phyloP scores from a whole-genome alignment of 306 rosid species.

The Macrotyloma uniflorum region DNA sequence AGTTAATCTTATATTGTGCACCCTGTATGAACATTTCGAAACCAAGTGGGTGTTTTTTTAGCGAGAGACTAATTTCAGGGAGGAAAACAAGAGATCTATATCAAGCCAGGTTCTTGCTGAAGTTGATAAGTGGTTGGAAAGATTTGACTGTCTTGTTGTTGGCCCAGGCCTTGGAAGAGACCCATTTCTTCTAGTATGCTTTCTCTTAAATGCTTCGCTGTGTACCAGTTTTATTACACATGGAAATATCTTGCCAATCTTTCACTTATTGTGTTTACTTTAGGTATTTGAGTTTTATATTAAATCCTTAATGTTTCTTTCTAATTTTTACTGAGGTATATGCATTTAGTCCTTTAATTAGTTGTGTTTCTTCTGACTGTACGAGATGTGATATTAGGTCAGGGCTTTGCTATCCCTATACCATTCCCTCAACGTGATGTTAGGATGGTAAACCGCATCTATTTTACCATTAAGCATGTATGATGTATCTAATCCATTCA shows the following conservation, averaged over 20 bases:
- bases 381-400: neutral
- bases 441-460: neutral
- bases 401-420: neutral
- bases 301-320: neutral
- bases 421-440: neutral
- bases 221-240: neutral
- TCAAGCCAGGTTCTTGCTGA: slow-evolving; percentile 66
- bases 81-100: slow-evolving; percentile 53
- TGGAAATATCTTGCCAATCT: neutral
- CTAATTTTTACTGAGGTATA: neutral
- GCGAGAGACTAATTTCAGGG: slow-evolving; percentile 31
- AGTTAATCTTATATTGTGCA: neutral
- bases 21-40: neutral
- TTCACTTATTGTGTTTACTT: neutral
- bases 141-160: slow-evolving; percentile 79
- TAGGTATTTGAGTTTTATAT: neutral
- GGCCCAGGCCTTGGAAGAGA: slow-evolving; percentile 97
- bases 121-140: slow-evolving; percentile 83
- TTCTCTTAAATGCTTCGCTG: slow-evolving; percentile 23
- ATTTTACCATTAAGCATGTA: neutral
- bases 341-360: neutral
- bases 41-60: neutral
- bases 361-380: neutral
- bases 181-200: slow-evolving; percentile 57
- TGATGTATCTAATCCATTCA: neutral